Conservation (phyloP, 129 eudicot genomes). For the Flaveria robusta region DNA sequence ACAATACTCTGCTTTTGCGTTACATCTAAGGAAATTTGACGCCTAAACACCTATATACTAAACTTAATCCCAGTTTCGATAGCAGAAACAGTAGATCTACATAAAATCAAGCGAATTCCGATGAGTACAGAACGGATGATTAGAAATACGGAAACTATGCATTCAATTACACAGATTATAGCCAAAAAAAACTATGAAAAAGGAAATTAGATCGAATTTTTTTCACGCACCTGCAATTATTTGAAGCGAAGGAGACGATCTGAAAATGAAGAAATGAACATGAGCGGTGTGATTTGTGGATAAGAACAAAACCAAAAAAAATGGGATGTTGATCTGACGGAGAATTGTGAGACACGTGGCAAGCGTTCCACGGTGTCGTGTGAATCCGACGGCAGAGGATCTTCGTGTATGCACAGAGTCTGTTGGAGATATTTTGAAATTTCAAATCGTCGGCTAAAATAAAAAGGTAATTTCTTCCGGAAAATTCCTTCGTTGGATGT, state of each 20-base stretch:
- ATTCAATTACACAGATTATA: slow-evolving; percentile 6
- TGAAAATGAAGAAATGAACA: slow-evolving; percentile 13
- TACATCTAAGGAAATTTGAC: slow-evolving; percentile 24
- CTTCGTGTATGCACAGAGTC: not conserved
- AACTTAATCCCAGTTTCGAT: slow-evolving; percentile 10
- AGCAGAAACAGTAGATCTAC: slow-evolving; percentile 33
- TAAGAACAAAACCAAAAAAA: slow-evolving; percentile 33
- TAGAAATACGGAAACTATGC: not conserved
- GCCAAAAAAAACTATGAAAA: not conserved
- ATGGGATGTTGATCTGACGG: slow-evolving; percentile 16
- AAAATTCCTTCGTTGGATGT: no score
- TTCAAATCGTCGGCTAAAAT: not conserved
- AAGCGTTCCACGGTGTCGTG: slow-evolving; percentile 12
- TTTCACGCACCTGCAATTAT: slow-evolving; percentile 17
- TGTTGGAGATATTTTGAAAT: slow-evolving; percentile 15
- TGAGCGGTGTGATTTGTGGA: slow-evolving; percentile 20
- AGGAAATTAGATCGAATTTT: not conserved
- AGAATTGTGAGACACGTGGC: slow-evolving; percentile 30
- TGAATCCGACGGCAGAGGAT: slow-evolving; percentile 37
- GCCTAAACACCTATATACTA: not conserved
- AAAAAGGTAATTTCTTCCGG: no score
- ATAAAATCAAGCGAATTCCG: slow-evolving; percentile 21
- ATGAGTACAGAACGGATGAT: not conserved
- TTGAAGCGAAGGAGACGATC: slow-evolving; percentile 5
- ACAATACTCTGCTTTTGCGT: not conserved